These are phyloP conservation scores for Plantago major DNA, from an alignment of 257 asterid genomes.

Conservation along the genomic window DNA sequence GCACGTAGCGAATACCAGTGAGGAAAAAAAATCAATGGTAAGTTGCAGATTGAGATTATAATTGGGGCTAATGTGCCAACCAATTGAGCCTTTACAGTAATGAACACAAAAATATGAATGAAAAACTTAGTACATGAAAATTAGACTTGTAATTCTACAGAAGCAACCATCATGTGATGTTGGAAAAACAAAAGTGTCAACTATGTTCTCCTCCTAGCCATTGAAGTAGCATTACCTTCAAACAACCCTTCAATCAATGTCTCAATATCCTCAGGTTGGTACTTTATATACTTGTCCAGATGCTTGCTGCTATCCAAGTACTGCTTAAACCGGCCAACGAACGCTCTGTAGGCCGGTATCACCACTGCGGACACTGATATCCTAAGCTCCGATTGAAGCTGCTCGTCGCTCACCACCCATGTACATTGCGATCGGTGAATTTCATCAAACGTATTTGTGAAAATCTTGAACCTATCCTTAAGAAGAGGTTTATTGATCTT, in stretches of 20 bases:
- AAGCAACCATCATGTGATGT: not conserved
- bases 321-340: conserved; percentile 71
- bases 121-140: not conserved
- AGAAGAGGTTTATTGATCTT: conserved; percentile 50
- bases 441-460: conserved; percentile 57
- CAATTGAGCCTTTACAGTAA: not conserved
- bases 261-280: conserved; percentile 88
- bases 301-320: conserved; percentile 49
- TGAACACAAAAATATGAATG: not conserved
- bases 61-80: not conserved
- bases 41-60: conserved; percentile 9
- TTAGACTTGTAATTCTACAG: not conserved
- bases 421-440: conserved; percentile 58
- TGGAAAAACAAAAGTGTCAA: not conserved
- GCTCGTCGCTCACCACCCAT: conserved; percentile 86
- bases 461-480: conserved; percentile 71
- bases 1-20: too few species aligned
- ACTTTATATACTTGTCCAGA: conserved; percentile 66
- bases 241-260: conserved; percentile 62
- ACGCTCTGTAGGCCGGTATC: conserved; percentile 81
- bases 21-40: conserved; percentile 9
- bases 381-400: conserved; percentile 86
- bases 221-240: conserved; percentile 59
- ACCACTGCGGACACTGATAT: conserved; percentile 67
- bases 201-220: conserved; percentile 56